A percentile compares a stretch with the other conserved stretches of the same genome.
These are phyloP conservation scores for Albifimbria verrucaria DNA, from an alignment of 2,329 filamentous ascomycete genomes.

Conservation along the genomic window DNA sequence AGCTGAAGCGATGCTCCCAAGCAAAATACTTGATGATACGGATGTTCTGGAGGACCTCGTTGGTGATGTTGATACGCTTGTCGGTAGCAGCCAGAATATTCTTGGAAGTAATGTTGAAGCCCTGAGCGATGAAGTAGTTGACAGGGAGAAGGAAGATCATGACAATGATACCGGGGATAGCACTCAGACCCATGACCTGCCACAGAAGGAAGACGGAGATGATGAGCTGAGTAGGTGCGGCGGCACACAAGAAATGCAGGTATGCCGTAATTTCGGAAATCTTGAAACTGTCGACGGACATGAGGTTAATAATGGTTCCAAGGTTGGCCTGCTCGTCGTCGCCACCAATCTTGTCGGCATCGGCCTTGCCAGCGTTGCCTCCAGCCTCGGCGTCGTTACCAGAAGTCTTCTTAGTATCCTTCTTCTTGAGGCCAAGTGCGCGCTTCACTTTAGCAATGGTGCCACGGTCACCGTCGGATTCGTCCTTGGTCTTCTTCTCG, in stretches of 20 bases:
- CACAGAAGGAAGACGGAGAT: conserved; percentile 82
- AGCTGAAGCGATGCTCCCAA: conserved; percentile 90
- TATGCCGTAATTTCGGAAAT: conserved; percentile 93
- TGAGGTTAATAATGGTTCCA: conserved; percentile 98
- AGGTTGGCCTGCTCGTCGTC: conserved; percentile 78
- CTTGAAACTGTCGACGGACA: conserved; percentile 99
- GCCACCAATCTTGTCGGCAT: conserved; percentile 29
- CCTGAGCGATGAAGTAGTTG: conserved; percentile 84
- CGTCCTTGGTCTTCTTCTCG: conserved; percentile 37
- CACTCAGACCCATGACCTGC: conserved; percentile 85
- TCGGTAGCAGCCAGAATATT: conserved; percentile 90
- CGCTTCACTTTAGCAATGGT: conserved; percentile 50
- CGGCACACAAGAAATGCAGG: conserved; percentile 91
- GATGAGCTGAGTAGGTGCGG: conserved; percentile 82
- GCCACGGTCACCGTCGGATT: conserved; percentile 32
- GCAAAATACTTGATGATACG: conserved; percentile 99
- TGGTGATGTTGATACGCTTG: conserved; percentile 92
- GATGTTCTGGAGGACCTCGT: conserved; percentile 95
- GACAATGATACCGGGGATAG: conserved; percentile 86
- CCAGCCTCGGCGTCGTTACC: conserved; percentile 29
- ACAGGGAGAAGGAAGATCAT: conserved; percentile 87
- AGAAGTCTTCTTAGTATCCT: conserved; percentile 42
- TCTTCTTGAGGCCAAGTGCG: conserved; percentile 60
- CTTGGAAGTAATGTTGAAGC: conserved; percentile 84
- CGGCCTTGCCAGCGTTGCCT: conserved; percentile 30